Evolutionary conservation across 306 rosid genomes (phyloP).

Genomic region (Macrotyloma uniflorum): DNA sequence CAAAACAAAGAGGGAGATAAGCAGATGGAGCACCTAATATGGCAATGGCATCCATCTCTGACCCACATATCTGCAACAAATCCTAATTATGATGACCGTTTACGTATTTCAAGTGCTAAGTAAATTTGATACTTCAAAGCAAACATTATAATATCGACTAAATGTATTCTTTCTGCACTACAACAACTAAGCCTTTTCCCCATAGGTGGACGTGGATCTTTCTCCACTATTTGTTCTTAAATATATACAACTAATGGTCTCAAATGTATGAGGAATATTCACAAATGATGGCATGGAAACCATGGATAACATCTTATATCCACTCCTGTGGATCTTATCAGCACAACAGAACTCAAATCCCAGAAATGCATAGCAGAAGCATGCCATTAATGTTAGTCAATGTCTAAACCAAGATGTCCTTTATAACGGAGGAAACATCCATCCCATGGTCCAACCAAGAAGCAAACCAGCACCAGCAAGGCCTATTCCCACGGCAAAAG

Average conservation of each 20-base stretch:
- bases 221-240: slow-evolving; percentile 5
- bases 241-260: slow-evolving; percentile 29
- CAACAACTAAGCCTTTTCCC: not conserved
- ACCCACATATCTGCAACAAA: not conserved
- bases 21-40: not conserved
- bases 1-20: not conserved
- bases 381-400: slow-evolving; percentile 3
- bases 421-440: slow-evolving; percentile 69
- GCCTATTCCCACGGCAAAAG: slow-evolving; percentile 72
- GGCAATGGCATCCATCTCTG: not conserved
- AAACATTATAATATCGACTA: not conserved
- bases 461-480: slow-evolving; percentile 87
- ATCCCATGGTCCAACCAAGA: slow-evolving; percentile 95
- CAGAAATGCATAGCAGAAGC: slow-evolving; percentile 25
- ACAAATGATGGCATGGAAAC: slow-evolving; percentile 16
- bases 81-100: not conserved
- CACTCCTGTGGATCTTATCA: slow-evolving; percentile 19
- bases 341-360: slow-evolving; percentile 25
- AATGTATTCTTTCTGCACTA: slow-evolving; percentile 13
- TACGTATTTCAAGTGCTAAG: not conserved
- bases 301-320: slow-evolving; percentile 9
- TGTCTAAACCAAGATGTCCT: slow-evolving; percentile 17
- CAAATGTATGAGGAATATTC: slow-evolving; percentile 18
- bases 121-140: not conserved
- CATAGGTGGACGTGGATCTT: slow-evolving; percentile 8